Evolutionary conservation across 129 eudicot species (phyloP).

Genomic region (Flaveria sonorensis): DNA sequence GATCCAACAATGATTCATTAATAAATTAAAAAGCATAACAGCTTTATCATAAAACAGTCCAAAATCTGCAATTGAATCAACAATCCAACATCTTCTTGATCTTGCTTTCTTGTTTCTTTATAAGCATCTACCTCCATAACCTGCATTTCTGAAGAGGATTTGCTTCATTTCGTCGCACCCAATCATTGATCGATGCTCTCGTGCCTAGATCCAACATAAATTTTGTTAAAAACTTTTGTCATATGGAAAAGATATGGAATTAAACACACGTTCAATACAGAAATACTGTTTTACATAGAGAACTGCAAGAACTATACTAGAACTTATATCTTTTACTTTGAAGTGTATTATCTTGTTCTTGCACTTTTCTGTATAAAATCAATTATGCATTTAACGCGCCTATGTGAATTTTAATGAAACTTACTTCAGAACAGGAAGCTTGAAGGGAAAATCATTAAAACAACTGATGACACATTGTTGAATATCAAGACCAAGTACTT

Average conservation of each 20-base stretch:
- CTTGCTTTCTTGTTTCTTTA: slow-evolving; percentile 37
- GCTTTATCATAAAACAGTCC: slow-evolving; percentile 32
- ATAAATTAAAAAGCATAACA: slow-evolving; percentile 35
- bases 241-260: not conserved
- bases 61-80: slow-evolving; percentile 21
- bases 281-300: not conserved
- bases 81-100: slow-evolving; percentile 3
- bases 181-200: slow-evolving; percentile 46
- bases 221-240: not conserved
- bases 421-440: slow-evolving; percentile 91
- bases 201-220: slow-evolving; percentile 34
- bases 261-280: not conserved
- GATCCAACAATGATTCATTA: slow-evolving; percentile 31
- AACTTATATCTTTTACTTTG: not conserved
- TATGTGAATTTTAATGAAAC: not conserved
- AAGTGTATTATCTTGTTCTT: not conserved
- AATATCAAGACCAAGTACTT: slow-evolving; percentile 74
- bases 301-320: not conserved
- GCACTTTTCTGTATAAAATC: not conserved
- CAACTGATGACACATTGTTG: slow-evolving; percentile 86
- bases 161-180: slow-evolving; percentile 78
- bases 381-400: not conserved
- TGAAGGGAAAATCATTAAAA: slow-evolving; percentile 68
- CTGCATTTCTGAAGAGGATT: slow-evolving; percentile 71
- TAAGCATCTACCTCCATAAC: slow-evolving; percentile 81